Percentiles rank a stretch among this genome's conserved stretches.
Conservation (phyloP, 805 yeast species). For the Vanderwaltozyma tropicalis region DNA sequence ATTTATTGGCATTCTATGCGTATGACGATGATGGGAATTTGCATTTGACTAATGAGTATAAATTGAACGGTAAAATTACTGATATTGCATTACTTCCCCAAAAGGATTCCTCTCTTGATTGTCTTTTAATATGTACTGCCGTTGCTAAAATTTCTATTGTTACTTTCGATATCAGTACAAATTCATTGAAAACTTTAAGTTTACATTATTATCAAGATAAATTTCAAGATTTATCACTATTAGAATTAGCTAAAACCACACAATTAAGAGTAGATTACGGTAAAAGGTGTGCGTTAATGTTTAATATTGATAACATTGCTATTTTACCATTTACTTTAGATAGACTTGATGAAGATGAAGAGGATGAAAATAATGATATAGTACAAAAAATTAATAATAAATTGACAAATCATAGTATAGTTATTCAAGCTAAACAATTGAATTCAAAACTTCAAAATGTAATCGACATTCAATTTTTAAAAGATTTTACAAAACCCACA, state of each 20-base stretch:
- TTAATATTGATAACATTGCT: constrained; percentile 59
- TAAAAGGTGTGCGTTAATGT: constrained; percentile 43
- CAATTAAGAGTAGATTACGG: constrained; percentile 53
- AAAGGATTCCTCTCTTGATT: constrained; percentile 43
- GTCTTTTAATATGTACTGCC: constrained; percentile 54
- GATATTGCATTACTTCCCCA: constrained; percentile 44
- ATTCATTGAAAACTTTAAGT: constrained; percentile 58
- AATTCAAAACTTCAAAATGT: constrained; percentile 50
- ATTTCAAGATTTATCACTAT: constrained; percentile 38
- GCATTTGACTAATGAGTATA: constrained; percentile 49
- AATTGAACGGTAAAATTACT: constrained; percentile 58
- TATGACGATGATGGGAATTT: constrained; percentile 16
- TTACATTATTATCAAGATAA: constrained; percentile 79
- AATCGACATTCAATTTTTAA: constrained; percentile 59
- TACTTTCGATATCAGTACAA: constrained; percentile 50
- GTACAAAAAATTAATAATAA: not conserved
- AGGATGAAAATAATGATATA: constrained; percentile 9
- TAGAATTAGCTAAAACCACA: constrained; percentile 28
- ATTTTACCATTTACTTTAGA: constrained; percentile 45
- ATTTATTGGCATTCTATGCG: constrained; percentile 37
- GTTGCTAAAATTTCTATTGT: constrained; percentile 70
- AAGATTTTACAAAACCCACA: constrained; percentile 76
- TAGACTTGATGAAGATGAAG: constrained; percentile 35
- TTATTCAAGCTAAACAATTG: constrained; percentile 47
- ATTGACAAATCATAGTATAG: constrained; percentile 34